Evolutionary conservation across 441 rosid species (phyloP), one percentile per base, ranked within the genome.

Genomic region (Aquilaria agallochum): DNA sequence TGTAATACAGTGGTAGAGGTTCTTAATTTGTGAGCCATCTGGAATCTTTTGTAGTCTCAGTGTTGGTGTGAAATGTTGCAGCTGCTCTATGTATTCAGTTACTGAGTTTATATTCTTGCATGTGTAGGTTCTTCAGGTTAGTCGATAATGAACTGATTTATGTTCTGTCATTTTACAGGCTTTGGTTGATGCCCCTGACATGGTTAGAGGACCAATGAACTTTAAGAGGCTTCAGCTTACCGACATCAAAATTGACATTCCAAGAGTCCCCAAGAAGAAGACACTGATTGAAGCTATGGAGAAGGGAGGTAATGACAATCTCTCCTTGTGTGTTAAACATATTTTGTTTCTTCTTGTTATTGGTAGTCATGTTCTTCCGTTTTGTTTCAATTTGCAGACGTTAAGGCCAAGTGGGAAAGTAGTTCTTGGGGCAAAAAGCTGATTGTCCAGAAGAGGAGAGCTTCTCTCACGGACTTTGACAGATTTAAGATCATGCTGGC

Each of bases 401-500:
- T 91, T 63, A 84, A 87, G 72, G 83, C 80, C 77, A 89, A 75
- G 68, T 91, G 97, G 97, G 96, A 91, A 56, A 89, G 76, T 5
- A 89, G 97, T 78, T 83, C 95, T 0, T 88, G 96, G 97, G 96
- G 97, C 36, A 82, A 95, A 66, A 91, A 87, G 78, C 75, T 91
- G 40, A 89, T 87, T 61, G 97, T 89, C 45, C 88, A 89, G 82
- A 85, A 89, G 76, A 81, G 79, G 60, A 87, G 96, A 57, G 97
- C 96, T 5, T 61, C 75, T 58, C 89, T 92, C 58, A 87, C 83
- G n/a, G 96, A 92, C 70, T 89, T 92, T 2, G 97, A 89, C 55
- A 78, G 96, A 79, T 89, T 92, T 85, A 92, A 92, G 80, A 67
- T 89, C 70, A 89, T 89, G 96, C 68, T 92, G 79, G 96, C 96